A percentile compares a stretch with the other conserved stretches of the same genome.
Evolutionary conservation across 192 early-diverging fungal genomes (phyloP).

Genomic region (Phycomyces blakesleeanus): DNA sequence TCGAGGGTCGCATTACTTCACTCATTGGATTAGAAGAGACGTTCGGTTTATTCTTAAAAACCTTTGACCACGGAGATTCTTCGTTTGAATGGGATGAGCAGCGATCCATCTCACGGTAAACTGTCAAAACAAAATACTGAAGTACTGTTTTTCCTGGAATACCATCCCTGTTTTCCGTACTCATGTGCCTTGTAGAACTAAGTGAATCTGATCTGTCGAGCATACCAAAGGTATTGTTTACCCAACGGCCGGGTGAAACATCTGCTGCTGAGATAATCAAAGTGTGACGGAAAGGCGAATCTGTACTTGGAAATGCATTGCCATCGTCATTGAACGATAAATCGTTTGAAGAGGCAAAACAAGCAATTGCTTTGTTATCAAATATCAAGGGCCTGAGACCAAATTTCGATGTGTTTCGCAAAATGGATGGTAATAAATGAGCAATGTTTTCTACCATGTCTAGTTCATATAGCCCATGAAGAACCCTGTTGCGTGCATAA

Average conservation of each 20-base stretch:
- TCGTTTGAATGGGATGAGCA: background rate
- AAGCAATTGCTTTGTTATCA: constrained; percentile 39
- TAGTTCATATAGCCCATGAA: constrained; percentile 41
- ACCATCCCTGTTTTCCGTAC: background rate
- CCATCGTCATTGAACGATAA: constrained; percentile 17
- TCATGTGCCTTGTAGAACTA: background rate
- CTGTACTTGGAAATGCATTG: background rate
- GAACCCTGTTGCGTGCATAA: constrained; percentile 51
- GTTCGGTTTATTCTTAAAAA: constrained; percentile 15
- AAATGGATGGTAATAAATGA: constrained; percentile 12
- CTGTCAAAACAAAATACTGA: constrained; percentile 25
- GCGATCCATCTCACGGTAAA: constrained; percentile 19
- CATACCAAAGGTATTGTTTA: background rate
- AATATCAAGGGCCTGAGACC: constrained; percentile 35
- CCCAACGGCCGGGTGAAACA: background rate
- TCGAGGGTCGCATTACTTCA: constrained; percentile 21
- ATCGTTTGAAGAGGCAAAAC: constrained; percentile 35
- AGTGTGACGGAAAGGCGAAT: constrained; percentile 17
- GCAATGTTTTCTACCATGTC: constrained; percentile 3
- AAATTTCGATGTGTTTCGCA: constrained; percentile 14
- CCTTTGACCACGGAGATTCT: constrained; percentile 17
- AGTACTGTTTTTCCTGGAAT: background rate
- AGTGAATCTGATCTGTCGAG: background rate
- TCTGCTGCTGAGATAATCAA: constrained; percentile 15
- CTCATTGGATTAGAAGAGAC: constrained; percentile 9